Base-by-base conservation (phyloP, 306 rosid genomes). In the Corylus americana region DNA sequence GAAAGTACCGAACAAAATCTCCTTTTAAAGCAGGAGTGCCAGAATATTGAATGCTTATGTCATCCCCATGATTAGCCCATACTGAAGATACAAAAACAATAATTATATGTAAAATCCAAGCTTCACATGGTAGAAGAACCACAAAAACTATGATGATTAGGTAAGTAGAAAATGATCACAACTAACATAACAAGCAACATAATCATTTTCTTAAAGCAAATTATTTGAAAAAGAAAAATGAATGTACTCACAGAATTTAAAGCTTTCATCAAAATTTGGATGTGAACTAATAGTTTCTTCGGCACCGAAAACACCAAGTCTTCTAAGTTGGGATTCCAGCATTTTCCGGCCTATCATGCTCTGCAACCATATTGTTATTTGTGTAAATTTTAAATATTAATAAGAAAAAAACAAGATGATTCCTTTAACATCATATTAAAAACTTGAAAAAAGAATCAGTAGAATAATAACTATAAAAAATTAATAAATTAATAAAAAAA, bases 11-110 rank as follows among this genome's bases (percentile, higher is more conserved):
- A 76, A 88, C 92, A 83, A 92, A 95, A 89, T 95, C 98, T 78
- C 98, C 98, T 88, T 95, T 95, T 81, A 92, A 87, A 76, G 98
- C 98, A 83, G 90, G 89, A 81, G 99, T 95, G 74, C 99, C 99
- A 42, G 98, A 92, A 85, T 95, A 95, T 73, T 95, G 99, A 79
- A 83, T 74, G 85, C 99, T 95, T 77, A 91, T 49, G 80, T 95
- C 99, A 88, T 95, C 99, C 70, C 99, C 99, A 77, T 95, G 99
- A 85, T 95, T 88, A 81, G 99, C 99, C 99, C 99, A 95, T 90
- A 93, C 98, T 95, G 88, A 68, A 59, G 66, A 83, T 51, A 83
- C 74, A 77, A 44, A 83, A 85, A 66, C 44, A 66, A 20, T 47
- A 58, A 81, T 69, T 73, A 78, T 12, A 49, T 49, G 71, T 10